A percentile compares a stretch with the other conserved stretches of the same genome.
Conservation (phyloP, 129 eudicot species). For the Ambrosia trifida region DNA sequence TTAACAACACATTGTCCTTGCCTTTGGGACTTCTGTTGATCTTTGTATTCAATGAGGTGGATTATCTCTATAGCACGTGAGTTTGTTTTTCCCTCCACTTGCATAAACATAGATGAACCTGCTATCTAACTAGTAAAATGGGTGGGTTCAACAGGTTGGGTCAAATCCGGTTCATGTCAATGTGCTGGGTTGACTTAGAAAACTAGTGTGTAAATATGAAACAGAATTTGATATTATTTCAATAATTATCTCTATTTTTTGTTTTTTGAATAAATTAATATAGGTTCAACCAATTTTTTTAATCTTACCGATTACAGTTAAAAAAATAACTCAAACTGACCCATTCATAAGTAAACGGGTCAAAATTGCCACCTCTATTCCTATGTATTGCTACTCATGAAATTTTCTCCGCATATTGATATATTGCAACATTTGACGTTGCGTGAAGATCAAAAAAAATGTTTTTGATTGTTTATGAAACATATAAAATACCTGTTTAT, state of each 20-base stretch:
- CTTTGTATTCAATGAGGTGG: slow-evolving; percentile 79
- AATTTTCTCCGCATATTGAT: not conserved
- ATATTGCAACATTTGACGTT: not conserved
- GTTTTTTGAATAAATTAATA: not conserved
- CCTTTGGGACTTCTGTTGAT: slow-evolving; percentile 79
- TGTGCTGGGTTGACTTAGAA: not conserved
- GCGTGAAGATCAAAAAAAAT: not conserved
- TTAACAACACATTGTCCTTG: slow-evolving; percentile 85
- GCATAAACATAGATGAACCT: not conserved
- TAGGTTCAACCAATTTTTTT: not conserved
- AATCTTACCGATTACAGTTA: not conserved
- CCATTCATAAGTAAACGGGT: not conserved
- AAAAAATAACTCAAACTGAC: not conserved
- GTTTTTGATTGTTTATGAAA: not conserved
- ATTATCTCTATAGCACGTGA: slow-evolving; percentile 82
- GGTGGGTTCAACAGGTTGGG: not conserved
- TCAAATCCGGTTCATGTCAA: slow-evolving; percentile 6
- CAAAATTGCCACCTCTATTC: not conserved
- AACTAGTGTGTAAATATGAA: not conserved
- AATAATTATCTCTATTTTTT: not conserved
- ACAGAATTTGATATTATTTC: not conserved
- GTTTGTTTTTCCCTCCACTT: slow-evolving; percentile 35
- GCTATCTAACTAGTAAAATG: slow-evolving; percentile 2
- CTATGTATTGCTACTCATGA: not conserved
- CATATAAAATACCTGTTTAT: not conserved